Percentiles rank a stretch among this genome's conserved stretches.
phyloP scores from a whole-genome alignment of 495 filamentous ascomycete species.

The Neurospora sp. region DNA sequence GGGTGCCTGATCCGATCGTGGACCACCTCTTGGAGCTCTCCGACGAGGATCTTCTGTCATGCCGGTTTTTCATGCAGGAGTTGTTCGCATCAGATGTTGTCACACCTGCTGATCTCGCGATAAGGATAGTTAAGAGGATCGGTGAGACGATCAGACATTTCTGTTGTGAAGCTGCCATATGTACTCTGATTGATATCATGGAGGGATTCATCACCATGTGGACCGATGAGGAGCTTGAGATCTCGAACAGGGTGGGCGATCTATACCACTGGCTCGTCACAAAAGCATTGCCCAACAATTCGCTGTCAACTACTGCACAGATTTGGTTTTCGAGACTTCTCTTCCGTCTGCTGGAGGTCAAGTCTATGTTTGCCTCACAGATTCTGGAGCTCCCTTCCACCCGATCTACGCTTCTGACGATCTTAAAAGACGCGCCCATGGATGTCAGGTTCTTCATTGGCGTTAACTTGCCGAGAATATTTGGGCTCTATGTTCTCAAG shows the following conservation, averaged over 20 bases:
- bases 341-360: slow-evolving; percentile 51
- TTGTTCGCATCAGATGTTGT: slow-evolving; percentile 36
- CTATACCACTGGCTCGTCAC: slow-evolving; percentile 75
- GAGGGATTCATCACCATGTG: slow-evolving; percentile 53
- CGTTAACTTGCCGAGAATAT: slow-evolving; percentile 58
- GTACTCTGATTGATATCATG: slow-evolving; percentile 61
- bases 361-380: slow-evolving; percentile 49
- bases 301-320: slow-evolving; percentile 58
- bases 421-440: slow-evolving; percentile 57
- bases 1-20: slow-evolving; percentile 36
- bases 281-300: slow-evolving; percentile 47
- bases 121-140: slow-evolving; percentile 34
- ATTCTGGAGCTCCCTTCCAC: slow-evolving; percentile 49
- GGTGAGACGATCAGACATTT: slow-evolving; percentile 55
- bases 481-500: slow-evolving; percentile 65
- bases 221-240: slow-evolving; percentile 41
- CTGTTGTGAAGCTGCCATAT: slow-evolving; percentile 66
- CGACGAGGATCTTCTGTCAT: slow-evolving; percentile 50
- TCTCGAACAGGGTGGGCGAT: slow-evolving; percentile 54
- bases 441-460: slow-evolving; percentile 68
- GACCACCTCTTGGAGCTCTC: slow-evolving; percentile 48
- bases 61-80: slow-evolving; percentile 40
- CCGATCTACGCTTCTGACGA: slow-evolving; percentile 61
- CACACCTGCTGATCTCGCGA: slow-evolving; percentile 28
- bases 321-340: slow-evolving; percentile 57